Evolutionary conservation across 2,329 filamentous ascomycete genomes (phyloP), one percentile per base, ranked within the genome.

Genomic region (Raffaelea albimanens): DNA sequence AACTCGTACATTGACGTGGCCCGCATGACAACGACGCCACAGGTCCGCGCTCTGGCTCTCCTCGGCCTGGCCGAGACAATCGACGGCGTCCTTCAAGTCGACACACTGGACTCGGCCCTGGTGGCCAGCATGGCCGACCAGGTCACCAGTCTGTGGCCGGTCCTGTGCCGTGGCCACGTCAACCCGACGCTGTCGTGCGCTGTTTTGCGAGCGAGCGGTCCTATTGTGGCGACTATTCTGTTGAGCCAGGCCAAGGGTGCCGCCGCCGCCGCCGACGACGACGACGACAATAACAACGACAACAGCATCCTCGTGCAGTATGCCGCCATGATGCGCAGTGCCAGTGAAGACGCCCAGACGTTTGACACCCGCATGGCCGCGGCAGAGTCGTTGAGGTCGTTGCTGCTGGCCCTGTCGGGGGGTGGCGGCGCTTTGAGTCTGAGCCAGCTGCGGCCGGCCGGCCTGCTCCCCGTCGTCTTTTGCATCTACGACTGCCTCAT

Each of bases 401-500:
- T 79, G 60, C 75, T 69, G 2, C 11, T 47, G n/a, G 25, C 25
- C 36, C 43, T 13, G 33, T 25, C 18, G 16, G 3, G 16, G 22
- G 14, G 40, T 23, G 20, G 13, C 21, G 16, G 18, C 40, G n/a
- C n/a, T n/a, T n/a, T 7, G 40, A 53, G 49, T 55, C 8, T 22
- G 20, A 18, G n/a, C n/a, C 14, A 21, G 16, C 19, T 11, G 11
- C 11, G 10, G n/a, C 21, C 34, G 10, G 16, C 29, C 8, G 52
- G 45, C 61, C 66, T 78, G 31, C 62, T 87, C 2, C 67, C 76
- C 2, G 67, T 78, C 25, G 75, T 85, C 45, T 61, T 88, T 5
- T 70, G 82, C 3, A 67, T 91, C 1, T 90, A 93, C 63, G 82
- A 88, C 59, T 71, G 81, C 41, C 72, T 95, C 4, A 85, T 87